These are phyloP conservation scores for Acer saccharum DNA, from an alignment of 345 rosid genomes.

Conservation along the genomic window DNA sequence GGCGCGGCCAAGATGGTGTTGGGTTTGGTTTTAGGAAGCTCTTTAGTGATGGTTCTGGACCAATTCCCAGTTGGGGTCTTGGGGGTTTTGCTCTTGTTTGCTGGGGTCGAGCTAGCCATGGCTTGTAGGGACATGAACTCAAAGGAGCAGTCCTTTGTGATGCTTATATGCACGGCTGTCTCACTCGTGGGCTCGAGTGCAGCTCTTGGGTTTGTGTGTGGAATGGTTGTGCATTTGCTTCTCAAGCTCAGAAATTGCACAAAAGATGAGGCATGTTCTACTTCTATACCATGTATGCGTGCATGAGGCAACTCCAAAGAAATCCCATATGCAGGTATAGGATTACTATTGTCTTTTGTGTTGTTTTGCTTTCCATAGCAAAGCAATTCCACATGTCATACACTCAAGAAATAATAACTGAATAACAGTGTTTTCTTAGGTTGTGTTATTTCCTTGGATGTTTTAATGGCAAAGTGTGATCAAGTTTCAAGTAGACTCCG, in stretches of 20 bases:
- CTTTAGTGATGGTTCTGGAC: slow-evolving; percentile 59
- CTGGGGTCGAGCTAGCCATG: slow-evolving; percentile 84
- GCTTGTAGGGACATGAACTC: slow-evolving; percentile 75
- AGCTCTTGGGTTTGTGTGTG: slow-evolving; percentile 81
- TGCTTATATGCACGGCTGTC: slow-evolving; percentile 67
- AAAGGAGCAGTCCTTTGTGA: slow-evolving; percentile 74
- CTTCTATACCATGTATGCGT: slow-evolving; percentile 5
- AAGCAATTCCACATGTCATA: background rate
- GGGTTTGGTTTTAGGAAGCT: slow-evolving; percentile 71
- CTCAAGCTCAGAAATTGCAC: slow-evolving; percentile 47
- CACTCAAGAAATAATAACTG: background rate
- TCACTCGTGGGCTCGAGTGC: slow-evolving; percentile 75
- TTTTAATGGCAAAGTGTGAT: no score
- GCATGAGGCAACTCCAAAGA: slow-evolving; percentile 13
- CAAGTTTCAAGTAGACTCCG: no score
- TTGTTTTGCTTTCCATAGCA: background rate
- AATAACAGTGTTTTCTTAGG: background rate
- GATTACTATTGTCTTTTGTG: background rate
- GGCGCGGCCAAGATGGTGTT: slow-evolving; percentile 64
- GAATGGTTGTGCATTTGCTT: slow-evolving; percentile 52
- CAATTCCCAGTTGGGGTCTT: slow-evolving; percentile 81
- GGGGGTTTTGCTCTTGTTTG: slow-evolving; percentile 70
- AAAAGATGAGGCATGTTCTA: slow-evolving; percentile 7
- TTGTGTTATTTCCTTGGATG: background rate
- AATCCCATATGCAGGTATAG: background rate